phyloP scores from a whole-genome alignment of 768 basidiomycete genomes.

The Crepidotus variabilis region DNA sequence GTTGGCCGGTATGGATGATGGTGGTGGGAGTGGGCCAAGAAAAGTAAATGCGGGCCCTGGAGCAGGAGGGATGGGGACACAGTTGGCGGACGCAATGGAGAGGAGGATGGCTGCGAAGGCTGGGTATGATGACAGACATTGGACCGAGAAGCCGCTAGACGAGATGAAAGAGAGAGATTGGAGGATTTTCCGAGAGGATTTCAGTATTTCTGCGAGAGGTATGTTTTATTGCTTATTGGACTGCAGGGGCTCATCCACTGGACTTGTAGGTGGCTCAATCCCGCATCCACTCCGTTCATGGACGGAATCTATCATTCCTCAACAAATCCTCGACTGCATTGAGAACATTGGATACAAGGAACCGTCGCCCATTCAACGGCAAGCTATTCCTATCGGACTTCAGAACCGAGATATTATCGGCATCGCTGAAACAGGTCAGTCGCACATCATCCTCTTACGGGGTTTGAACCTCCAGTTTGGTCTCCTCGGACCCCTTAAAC shows the following conservation, averaged over 20 bases:
- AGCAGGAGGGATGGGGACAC: conserved; percentile 27
- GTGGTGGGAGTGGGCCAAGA: conserved; percentile 44
- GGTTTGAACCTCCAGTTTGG: too few relatives aligned
- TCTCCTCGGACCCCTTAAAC: too few relatives aligned
- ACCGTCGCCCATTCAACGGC: conserved; percentile 94
- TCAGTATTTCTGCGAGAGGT: conserved; percentile 93
- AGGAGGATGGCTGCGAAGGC: conserved; percentile 74
- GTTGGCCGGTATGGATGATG: conserved; percentile 85
- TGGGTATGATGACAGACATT: conserved; percentile 92
- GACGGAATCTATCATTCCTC: conserved; percentile 83
- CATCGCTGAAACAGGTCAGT: conserved; percentile 93
- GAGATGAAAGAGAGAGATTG: conserved; percentile 99
- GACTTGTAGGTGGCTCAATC: conserved; percentile 73
- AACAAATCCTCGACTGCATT: conserved; percentile 75
- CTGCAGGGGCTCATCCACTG: conserved; percentile 2
- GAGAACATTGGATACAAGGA: conserved; percentile 95
- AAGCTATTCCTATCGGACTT: conserved; percentile 98
- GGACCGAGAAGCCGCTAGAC: conserved; percentile 88
- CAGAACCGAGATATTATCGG: conserved; percentile 97
- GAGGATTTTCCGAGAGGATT: conserved; percentile 99
- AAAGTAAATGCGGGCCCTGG: conserved; percentile 17
- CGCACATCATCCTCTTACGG: too few relatives aligned
- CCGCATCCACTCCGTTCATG: conserved; percentile 93
- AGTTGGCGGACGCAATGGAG: conserved; percentile 81
- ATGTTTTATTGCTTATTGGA: conserved; percentile 14